Base-by-base conservation (phyloP, 2,329 filamentous ascomycete genomes). In the Aspergillus sp. region DNA sequence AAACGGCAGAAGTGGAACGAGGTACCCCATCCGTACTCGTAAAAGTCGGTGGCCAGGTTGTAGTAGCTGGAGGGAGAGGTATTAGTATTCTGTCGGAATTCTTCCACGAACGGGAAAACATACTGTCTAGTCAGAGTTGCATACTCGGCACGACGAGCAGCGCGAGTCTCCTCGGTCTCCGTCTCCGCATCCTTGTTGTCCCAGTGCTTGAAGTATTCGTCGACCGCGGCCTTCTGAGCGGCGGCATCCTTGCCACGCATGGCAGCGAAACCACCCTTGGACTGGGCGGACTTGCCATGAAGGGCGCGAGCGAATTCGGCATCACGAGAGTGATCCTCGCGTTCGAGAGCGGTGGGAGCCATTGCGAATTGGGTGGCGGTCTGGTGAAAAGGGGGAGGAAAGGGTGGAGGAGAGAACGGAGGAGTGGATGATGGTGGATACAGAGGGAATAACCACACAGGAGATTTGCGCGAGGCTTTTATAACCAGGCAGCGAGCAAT, bases 1-100 rank as follows among this genome's bases (percentile, higher is more conserved):
- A 93, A 97, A 58, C 93, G 91, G 78, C 90, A 96, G 82, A 99
- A 97, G 78, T 99, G 93, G 83, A 99, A 99, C 46, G 88, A 93
- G 67, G 91, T 87, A 57, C 90, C 90, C 92, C 94, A 99, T 65
- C 92, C 94, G 65, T 96, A 94, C 79, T 97, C 94, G 80, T 96
- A 96, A 47, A 96, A 76, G 69, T 96, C 92, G 62, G 92, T 97
- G n/a, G 90, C 91, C 45, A 96, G 84, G 77, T 97, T 96, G 80
- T 97, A 97, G 82, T 97, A 96, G 73, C 88, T 91, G 61, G 23
- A 41, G 25, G 17, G 11, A 14, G 14, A 40, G 7, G 25, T 29
- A 29, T 40, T 57, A 21, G n/a, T 23, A n/a, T 11, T 31, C 25
- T 36, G 45, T 46, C 11, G 29, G n/a, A n/a, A n/a, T n/a, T n/a